Percentiles rank a stretch among this genome's conserved stretches.
Conservation (phyloP, 1,139 yeast species). For the Magnusiomyces sp. region DNA sequence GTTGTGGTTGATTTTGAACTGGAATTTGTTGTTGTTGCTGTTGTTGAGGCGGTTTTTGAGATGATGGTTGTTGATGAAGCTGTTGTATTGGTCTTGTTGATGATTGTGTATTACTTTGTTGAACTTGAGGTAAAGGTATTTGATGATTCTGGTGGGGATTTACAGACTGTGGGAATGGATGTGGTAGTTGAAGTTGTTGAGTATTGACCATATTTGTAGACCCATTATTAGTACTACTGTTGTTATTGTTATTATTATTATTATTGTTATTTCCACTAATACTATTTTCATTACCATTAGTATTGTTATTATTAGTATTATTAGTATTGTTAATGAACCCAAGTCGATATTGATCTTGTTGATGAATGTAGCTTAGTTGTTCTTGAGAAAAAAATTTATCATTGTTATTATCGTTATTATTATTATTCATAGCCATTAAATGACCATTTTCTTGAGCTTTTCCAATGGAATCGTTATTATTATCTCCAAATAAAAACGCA, state of each 20-base stretch:
- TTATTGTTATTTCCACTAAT: constrained; percentile 3
- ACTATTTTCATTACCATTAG: background rate
- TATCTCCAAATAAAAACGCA: background rate
- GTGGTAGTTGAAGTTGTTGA: background rate
- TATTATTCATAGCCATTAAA: background rate
- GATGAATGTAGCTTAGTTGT: too few relatives aligned
- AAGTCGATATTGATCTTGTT: too few relatives aligned
- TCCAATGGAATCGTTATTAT: background rate
- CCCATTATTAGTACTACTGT: background rate
- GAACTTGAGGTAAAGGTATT: background rate
- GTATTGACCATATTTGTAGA: background rate
- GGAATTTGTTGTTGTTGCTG: constrained; percentile 2
- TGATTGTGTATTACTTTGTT: background rate
- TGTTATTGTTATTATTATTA: constrained; percentile 1
- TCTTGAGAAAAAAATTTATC: background rate
- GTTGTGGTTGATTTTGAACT: background rate
- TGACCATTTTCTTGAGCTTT: constrained; percentile 3
- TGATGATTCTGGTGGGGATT: background rate
- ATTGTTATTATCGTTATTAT: background rate
- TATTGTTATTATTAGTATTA: background rate
- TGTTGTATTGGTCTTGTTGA: background rate
- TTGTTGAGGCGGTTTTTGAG: background rate
- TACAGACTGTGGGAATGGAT: background rate
- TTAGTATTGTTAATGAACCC: too few relatives aligned
- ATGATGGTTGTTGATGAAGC: constrained; percentile 4